Evolutionary conservation across 805 yeast species (phyloP).

Genomic region (Priceomyces haplophilus): DNA sequence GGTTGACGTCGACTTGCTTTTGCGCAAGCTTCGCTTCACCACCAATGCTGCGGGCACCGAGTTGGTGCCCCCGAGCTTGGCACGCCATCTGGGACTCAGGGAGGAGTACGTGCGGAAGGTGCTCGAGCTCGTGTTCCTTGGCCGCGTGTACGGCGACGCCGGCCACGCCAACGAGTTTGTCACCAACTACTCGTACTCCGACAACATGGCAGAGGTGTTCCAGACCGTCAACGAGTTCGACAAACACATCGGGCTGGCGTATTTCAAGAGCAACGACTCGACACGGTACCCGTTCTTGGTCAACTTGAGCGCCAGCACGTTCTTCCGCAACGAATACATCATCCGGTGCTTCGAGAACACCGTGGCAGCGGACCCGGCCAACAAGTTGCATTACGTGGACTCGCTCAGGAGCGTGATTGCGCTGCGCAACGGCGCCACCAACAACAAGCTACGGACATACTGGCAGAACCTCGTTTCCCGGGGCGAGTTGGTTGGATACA

Average conservation of each 20-base stretch:
- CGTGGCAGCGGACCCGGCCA: conserved; percentile 27
- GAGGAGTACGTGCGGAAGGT: conserved; percentile 56
- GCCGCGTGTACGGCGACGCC: conserved; percentile 14
- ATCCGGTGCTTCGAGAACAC: conserved; percentile 41
- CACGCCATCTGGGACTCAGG: no score
- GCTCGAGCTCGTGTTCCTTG: conserved; percentile 48
- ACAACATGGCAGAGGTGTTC: conserved; percentile 32
- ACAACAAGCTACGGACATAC: conserved; percentile 26
- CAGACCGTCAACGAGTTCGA: conserved; percentile 37
- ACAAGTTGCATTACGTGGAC: conserved; percentile 37
- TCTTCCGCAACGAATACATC: conserved; percentile 39
- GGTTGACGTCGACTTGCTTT: conserved; percentile 53
- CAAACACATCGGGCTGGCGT: conserved; percentile 27
- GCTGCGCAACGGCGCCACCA: conserved; percentile 13
- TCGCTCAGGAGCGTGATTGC: conserved; percentile 24
- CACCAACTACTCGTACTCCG: conserved; percentile 28
- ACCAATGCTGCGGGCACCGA: conserved; percentile 24
- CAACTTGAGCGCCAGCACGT: conserved; percentile 27
- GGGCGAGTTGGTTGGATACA: conserved; percentile 33
- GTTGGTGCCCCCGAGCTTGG: conserved; percentile 51
- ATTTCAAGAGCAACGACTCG: conserved; percentile 20
- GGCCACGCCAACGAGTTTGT: conserved; percentile 20
- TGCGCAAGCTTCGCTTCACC: conserved; percentile 45
- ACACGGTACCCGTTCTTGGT: conserved; percentile 26
- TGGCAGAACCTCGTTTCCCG: conserved; percentile 21